phyloP scores from a whole-genome alignment of 495 filamentous ascomycete species.

The Xylaria castorea region DNA sequence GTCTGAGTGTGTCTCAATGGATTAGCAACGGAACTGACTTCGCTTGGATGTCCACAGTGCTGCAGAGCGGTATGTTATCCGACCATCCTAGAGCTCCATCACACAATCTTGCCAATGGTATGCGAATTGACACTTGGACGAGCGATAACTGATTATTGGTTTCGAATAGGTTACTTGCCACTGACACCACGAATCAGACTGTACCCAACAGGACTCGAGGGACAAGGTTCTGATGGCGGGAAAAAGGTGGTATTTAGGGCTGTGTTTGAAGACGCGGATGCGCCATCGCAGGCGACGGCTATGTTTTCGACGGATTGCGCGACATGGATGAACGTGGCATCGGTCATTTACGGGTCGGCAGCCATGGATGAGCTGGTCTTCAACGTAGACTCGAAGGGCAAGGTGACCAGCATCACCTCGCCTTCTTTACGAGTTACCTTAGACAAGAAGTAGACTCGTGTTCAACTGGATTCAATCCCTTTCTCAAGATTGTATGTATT shows the following conservation, averaged over 20 bases:
- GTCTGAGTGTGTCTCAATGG: slow-evolving; percentile 55
- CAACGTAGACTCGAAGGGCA: slow-evolving; percentile 36
- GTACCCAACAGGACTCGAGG: slow-evolving; percentile 53
- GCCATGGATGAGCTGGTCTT: slow-evolving; percentile 42
- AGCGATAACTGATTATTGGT: background rate
- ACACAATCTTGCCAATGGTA: background rate
- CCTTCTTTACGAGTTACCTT: slow-evolving; percentile 39
- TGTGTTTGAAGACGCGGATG: slow-evolving; percentile 49
- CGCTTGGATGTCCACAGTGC: slow-evolving; percentile 39
- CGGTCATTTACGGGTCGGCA: slow-evolving; percentile 39
- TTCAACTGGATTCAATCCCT: background rate
- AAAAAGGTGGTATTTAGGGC: slow-evolving; percentile 50
- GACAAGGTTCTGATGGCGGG: slow-evolving; percentile 36
- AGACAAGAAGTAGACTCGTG: slow-evolving; percentile 28
- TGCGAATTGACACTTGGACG: background rate
- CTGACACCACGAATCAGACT: slow-evolving; percentile 45
- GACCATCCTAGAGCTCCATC: background rate
- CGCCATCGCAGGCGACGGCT: slow-evolving; percentile 34
- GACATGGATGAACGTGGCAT: slow-evolving; percentile 38
- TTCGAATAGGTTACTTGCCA: slow-evolving; percentile 31
- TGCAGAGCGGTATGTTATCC: slow-evolving; percentile 33
- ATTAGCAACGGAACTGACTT: slow-evolving; percentile 60
- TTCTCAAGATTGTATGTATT: background rate
- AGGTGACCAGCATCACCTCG: slow-evolving; percentile 37
- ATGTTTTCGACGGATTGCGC: slow-evolving; percentile 46